Base-by-base conservation (phyloP, 2,329 filamentous ascomycete genomes). In the Exserohilum rostratum region DNA sequence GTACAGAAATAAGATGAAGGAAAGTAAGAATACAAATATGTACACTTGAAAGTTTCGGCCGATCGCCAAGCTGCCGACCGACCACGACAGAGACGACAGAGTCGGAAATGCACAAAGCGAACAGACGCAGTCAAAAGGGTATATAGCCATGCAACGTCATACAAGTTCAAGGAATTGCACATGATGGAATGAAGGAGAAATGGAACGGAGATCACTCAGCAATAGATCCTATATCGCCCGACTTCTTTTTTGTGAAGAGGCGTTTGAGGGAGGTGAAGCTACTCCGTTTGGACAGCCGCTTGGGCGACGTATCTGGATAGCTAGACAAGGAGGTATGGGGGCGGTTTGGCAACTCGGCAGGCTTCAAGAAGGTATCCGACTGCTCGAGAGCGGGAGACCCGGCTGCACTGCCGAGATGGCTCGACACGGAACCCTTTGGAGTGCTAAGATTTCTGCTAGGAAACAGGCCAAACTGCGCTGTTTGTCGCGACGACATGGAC, bases 231-330 rank as follows among this genome's bases (percentile, higher is more conserved):
- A 73, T 68, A 37, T 61, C 62, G 35, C 58, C 62, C 29, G 68
- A 64, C 53, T 68, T 72, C 53, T 70, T 74, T 53, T 73, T 73
- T 25, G 64, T 69, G 54, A 75, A 75, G n/a, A 75, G 56, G 31
- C 68, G 65, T 55, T 69, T 71, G 43, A 75, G 56, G 20, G 70
- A 73, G 12, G 71, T 68, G 35, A 75, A 70, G 58, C 71, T 74
- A 42, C 68, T 61, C 37, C 70, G 68, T 49, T 70, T 74, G 39
- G 68, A 58, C 31, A 74, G 55, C 35, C 70, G 65, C 35, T 66
- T 66, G 38, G 40, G 53, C 6, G 58, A 62, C 3, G 46, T 45
- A 12, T 66, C 62, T 9, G 61, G 58, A 17, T 69, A 63, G 42
- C 50, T 66, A 46, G 69, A 71, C n/a, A 67, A 51, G 44, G 70